Percentiles rank a stretch among this genome's conserved stretches.
These are phyloP conservation scores for Grosmannia penicillata DNA, from an alignment of 2,329 filamentous ascomycete species.

Conservation along the genomic window DNA sequence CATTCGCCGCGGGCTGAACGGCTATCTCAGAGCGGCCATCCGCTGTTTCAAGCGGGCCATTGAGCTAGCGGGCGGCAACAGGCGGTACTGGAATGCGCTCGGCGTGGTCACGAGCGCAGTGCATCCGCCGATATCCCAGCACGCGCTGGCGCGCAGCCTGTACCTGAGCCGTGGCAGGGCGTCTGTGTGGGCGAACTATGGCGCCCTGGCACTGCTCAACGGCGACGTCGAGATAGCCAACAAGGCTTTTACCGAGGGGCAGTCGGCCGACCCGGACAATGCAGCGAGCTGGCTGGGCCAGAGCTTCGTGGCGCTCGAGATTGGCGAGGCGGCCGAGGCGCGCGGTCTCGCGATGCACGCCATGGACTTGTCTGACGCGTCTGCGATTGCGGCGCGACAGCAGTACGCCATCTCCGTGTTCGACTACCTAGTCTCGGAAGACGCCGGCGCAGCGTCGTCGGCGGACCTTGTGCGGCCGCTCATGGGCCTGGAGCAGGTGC, in stretches of 20 bases:
- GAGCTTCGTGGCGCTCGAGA: conserved; percentile 65
- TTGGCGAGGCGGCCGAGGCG: conserved; percentile 63
- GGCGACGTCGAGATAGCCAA: conserved; percentile 79
- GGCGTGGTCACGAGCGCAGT: conserved; percentile 80
- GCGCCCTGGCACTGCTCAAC: conserved; percentile 70
- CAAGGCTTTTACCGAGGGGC: conserved; percentile 75
- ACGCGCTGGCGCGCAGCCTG: conserved; percentile 84
- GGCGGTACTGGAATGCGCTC: conserved; percentile 94
- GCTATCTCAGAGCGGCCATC: conserved; percentile 67
- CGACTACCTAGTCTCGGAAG: conserved; percentile 51
- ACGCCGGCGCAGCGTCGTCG: conserved; percentile 34
- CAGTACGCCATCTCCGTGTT: conserved; percentile 74
- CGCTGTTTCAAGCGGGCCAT: conserved; percentile 91
- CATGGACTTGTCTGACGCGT: conserved; percentile 77
- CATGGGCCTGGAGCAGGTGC: conserved; percentile 75
- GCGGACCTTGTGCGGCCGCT: conserved; percentile 68
- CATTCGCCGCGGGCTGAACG: conserved; percentile 42
- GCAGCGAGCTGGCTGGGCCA: conserved; percentile 90
- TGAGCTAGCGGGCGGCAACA: conserved; percentile 83
- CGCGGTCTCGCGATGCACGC: conserved; percentile 81
- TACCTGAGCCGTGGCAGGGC: conserved; percentile 81
- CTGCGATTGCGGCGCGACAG: conserved; percentile 55
- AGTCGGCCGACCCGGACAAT: conserved; percentile 90
- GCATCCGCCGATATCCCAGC: conserved; percentile 79
- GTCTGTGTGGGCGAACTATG: conserved; percentile 80